Percentiles rank a stretch among this genome's conserved stretches.
Evolutionary conservation across 1,139 yeast species (phyloP).

Genomic region (Scheffersomyces parashehatae): DNA sequence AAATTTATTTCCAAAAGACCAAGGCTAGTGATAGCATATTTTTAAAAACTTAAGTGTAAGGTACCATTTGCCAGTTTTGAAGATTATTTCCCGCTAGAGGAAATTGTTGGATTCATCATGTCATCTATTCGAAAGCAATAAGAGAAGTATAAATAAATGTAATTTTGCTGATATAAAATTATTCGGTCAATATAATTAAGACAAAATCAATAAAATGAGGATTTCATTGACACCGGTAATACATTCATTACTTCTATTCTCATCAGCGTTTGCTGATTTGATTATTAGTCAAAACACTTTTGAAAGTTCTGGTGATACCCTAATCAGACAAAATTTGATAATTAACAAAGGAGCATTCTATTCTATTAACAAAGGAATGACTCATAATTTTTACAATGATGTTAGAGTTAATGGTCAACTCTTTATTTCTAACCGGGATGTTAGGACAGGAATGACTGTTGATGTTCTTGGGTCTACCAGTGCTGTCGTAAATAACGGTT

Average conservation of each 20-base stretch:
- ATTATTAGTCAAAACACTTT: background rate
- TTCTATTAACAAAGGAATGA: conserved; percentile 2
- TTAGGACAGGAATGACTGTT: conserved; percentile 15
- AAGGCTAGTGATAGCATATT: too few relatives aligned
- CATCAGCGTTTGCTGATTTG: background rate
- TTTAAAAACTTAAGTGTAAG: too few relatives aligned
- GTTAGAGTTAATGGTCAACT: conserved; percentile 17
- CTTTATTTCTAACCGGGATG: conserved; percentile 14
- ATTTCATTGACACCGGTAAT: background rate
- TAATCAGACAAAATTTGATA: background rate
- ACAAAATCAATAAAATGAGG: background rate
- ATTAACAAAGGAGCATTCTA: conserved; percentile 1
- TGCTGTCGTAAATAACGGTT: conserved; percentile 12
- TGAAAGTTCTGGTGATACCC: conserved; percentile 2
- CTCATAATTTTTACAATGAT: conserved; percentile 14
- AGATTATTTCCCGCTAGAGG: too few relatives aligned
- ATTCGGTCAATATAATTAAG: too few relatives aligned
- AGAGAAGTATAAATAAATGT: background rate
- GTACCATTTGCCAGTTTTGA: too few relatives aligned
- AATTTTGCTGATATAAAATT: background rate
- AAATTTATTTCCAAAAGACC: too few relatives aligned
- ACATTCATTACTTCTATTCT: background rate
- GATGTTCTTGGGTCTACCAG: conserved; percentile 9
- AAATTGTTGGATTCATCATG: too few relatives aligned
- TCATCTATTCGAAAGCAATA: background rate